phyloP scores from a whole-genome alignment of 2,329 filamentous ascomycete genomes.

The Colletotrichum cordylinicola region DNA sequence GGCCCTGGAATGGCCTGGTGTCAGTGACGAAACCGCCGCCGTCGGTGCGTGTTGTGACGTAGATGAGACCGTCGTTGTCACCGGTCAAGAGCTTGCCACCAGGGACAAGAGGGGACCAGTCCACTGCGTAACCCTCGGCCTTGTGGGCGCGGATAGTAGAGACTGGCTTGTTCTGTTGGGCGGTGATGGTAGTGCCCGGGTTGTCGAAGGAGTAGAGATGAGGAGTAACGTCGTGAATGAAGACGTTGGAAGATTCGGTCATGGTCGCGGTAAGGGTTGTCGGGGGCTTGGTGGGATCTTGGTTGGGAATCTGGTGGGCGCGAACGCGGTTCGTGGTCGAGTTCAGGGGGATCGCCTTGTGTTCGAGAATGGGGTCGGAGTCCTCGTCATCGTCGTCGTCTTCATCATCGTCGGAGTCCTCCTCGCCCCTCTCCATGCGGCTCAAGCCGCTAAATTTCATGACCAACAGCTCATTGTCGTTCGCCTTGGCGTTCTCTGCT shows the following conservation, averaged over 20 bases:
- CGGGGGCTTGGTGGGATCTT: slow-evolving; percentile 73
- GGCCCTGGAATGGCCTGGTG: slow-evolving; percentile 81
- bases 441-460: slow-evolving; percentile 95
- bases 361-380: slow-evolving; percentile 90
- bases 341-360: slow-evolving; percentile 82
- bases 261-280: slow-evolving; percentile 89
- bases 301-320: slow-evolving; percentile 77
- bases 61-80: slow-evolving; percentile 90
- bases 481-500: slow-evolving; percentile 75
- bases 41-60: slow-evolving; percentile 83
- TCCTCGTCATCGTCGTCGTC: slow-evolving; percentile 75
- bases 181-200: slow-evolving; percentile 80
- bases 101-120: slow-evolving; percentile 87
- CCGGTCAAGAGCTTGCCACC: slow-evolving; percentile 89
- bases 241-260: slow-evolving; percentile 87
- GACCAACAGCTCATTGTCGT: slow-evolving; percentile 93
- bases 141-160: slow-evolving; percentile 91
- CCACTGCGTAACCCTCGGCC: slow-evolving; percentile 92
- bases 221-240: slow-evolving; percentile 93
- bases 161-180: slow-evolving; percentile 87
- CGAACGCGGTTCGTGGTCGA: slow-evolving; percentile 96
- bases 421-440: slow-evolving; percentile 76
- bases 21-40: slow-evolving; percentile 91
- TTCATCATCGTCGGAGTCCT: slow-evolving; percentile 68
- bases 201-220: slow-evolving; percentile 90